Base-by-base conservation (phyloP, 2,329 filamentous ascomycete genomes). In the Aspergillus uvarum region DNA sequence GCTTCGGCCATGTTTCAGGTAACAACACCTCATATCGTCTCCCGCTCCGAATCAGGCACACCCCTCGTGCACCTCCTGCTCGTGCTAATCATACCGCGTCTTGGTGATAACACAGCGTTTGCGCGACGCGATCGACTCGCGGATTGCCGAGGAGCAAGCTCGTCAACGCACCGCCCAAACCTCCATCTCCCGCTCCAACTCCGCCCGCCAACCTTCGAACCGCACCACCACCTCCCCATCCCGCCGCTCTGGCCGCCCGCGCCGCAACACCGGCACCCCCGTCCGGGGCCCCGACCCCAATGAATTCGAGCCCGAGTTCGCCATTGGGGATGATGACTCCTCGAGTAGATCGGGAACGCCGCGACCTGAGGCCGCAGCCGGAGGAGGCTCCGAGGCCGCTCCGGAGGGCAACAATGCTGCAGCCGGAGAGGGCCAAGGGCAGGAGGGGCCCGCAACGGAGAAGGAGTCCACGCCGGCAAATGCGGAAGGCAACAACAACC, bases 61-160 rank as follows among this genome's bases (percentile, higher is more conserved):
- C 50, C 48, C 38, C 48, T 22, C 50, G 44, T 31, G 35, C 54
- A 22, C 32, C 52, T 11, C 38, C 42, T 32, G 7, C 32, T 35
- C 38, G 24, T 55, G 53, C 26, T 24, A 22, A 19, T 48, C 26
- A 29, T 29, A 29, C 26, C 52, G 51, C 52, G 51, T 29, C 19
- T 5, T 54, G 21, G 16, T 35, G 10, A 10, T 16, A 19, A 38
- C 26, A 47, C 73, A 95, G 90, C 86, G 90, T 81, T 82, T 96
- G 68, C 90, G 91, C 79, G 90, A 89, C 70, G 90, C 89, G 61
- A 92, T 96, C 74, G 91, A 96, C 74, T 87, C 88, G 69, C 89
- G 89, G 70, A 95, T 97, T 70, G 90, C 92, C 70, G 92, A 96
- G 79, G 93, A 97, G 79, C 91, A 96, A 77, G 90, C 91, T 59